Evolutionary conservation across 495 filamentous ascomycete genomes (phyloP).

Genomic region (Podospora conica): DNA sequence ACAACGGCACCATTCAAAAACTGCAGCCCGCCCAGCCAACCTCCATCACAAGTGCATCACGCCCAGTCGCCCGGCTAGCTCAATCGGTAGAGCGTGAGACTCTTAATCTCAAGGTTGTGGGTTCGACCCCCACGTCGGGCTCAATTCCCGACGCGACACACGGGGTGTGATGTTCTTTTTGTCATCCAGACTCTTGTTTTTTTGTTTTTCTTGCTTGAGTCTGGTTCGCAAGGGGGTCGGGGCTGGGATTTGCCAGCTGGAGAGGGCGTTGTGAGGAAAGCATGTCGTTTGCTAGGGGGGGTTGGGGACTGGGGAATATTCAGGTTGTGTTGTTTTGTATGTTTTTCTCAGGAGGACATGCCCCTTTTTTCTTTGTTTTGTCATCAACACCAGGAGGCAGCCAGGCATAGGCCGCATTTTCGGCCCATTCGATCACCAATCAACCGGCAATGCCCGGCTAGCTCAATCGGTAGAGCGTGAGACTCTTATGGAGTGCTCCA

Average conservation of each 20-base stretch:
- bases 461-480: constrained; percentile 80
- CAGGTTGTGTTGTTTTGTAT: too few species aligned
- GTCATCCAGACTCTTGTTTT: too few species aligned
- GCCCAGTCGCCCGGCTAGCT: constrained; percentile 51
- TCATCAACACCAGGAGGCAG: neutral
- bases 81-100: constrained; percentile 80
- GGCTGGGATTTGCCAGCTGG: too few species aligned
- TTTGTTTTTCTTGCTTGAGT: neutral
- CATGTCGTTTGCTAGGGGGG: too few species aligned
- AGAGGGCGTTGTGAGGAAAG: too few species aligned
- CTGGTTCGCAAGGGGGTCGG: too few species aligned
- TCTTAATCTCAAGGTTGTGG: constrained; percentile 43
- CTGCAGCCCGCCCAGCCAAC: neutral
- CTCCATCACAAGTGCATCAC: neutral
- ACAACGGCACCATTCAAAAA: neutral
- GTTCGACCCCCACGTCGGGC: neutral
- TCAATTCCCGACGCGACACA: neutral
- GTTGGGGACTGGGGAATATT: too few species aligned
- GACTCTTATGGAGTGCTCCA: constrained; percentile 52
- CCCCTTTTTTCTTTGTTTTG: neutral
- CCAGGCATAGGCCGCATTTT: neutral
- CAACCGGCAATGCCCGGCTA: constrained; percentile 40
- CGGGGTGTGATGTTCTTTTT: neutral
- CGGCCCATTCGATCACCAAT: neutral
- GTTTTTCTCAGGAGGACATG: too few species aligned